A percentile compares a stretch with the other conserved stretches of the same genome.
phyloP scores from a whole-genome alignment of 257 asterid genomes.

The Cynanchum wilfordii region DNA sequence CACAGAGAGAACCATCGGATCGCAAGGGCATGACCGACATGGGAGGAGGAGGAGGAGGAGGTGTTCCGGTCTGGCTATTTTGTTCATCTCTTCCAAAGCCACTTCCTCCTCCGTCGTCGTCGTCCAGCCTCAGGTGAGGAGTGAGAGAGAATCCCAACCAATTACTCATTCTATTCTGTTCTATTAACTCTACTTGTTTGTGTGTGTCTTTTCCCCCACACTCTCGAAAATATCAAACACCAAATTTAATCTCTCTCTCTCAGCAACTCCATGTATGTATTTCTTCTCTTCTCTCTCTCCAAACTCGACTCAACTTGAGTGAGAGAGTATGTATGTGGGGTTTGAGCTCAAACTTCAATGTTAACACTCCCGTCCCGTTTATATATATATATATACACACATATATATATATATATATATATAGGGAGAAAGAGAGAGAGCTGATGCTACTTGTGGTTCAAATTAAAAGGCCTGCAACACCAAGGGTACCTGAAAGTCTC shows the following conservation, averaged over 20 bases:
- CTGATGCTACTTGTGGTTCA: slow-evolving; percentile 1
- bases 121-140: slow-evolving; percentile 47
- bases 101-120: slow-evolving; percentile 27
- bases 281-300: neutral
- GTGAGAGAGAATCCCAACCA: slow-evolving; percentile 78
- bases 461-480: neutral
- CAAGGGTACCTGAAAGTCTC: neutral
- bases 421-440: too few species aligned
- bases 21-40: slow-evolving; percentile 37
- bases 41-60: slow-evolving; percentile 18
- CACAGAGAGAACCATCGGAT: slow-evolving; percentile 27
- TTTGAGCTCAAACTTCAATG: slow-evolving; percentile 51
- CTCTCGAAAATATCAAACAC: neutral
- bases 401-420: neutral
- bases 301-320: neutral
- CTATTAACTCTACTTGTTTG: neutral
- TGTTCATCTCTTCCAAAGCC: slow-evolving; percentile 15
- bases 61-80: neutral
- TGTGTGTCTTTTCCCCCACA: too few species aligned
- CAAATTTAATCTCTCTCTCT: neutral
- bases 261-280: slow-evolving; percentile 11
- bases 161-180: slow-evolving; percentile 34
- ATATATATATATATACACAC: too few species aligned
- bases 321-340: slow-evolving; percentile 16
- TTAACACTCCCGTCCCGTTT: neutral